phyloP scores from a whole-genome alignment of 208 protist genomes.

The Trypanosoma rangeli region DNA sequence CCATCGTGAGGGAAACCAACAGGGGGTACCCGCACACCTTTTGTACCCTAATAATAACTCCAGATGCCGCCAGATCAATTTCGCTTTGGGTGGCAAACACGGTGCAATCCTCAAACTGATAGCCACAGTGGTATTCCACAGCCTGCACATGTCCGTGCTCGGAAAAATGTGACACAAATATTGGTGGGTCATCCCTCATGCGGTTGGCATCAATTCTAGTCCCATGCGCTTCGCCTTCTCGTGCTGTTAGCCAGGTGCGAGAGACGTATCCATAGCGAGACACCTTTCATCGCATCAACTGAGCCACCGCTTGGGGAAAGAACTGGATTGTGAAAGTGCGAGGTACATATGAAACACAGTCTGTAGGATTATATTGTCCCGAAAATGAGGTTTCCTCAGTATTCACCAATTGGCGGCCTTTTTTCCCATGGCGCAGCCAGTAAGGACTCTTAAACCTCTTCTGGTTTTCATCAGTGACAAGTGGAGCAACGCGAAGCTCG shows the following conservation, averaged over 20 bases:
- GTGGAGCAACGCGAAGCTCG: conserved; percentile 7
- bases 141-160: conserved; percentile 32
- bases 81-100: conserved; percentile 46
- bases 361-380: conserved; percentile 71
- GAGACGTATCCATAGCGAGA: conserved; percentile 78
- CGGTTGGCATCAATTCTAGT: conserved; percentile 36
- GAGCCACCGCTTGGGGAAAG: conserved; percentile 37
- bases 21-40: conserved; percentile 64
- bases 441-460: conserved; percentile 46
- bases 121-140: conserved; percentile 67
- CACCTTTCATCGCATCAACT: conserved; percentile 61
- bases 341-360: conserved; percentile 58
- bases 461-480: conserved; percentile 15
- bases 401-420: conserved; percentile 27
- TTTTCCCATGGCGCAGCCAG: conserved; percentile 29
- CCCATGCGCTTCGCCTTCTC: conserved; percentile 52
- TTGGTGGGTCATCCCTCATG: conserved; percentile 40
- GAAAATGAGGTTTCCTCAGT: conserved; percentile 39
- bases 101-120: conserved; percentile 64
- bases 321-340: conserved; percentile 47
- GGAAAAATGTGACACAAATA: conserved; percentile 52
- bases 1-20: conserved; percentile 30
- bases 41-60: conserved; percentile 34
- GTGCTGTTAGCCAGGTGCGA: conserved; percentile 61
- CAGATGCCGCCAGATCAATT: conserved; percentile 47